phyloP scores from a whole-genome alignment of 2,329 filamentous ascomycete species.

The Fusarium musae region DNA sequence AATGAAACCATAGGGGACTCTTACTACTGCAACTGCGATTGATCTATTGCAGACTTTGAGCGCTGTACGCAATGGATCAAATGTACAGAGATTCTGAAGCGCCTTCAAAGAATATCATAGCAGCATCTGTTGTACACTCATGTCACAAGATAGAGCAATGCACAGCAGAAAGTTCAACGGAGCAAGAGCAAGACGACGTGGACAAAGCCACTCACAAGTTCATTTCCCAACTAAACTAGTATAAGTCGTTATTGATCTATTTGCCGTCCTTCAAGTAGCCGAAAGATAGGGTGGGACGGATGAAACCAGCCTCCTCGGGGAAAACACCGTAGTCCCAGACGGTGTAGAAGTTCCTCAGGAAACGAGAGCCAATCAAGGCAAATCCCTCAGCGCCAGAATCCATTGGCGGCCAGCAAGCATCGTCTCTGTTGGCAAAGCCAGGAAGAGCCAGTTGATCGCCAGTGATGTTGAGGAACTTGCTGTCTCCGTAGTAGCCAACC shows the following conservation, averaged over 20 bases:
- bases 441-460: conserved; percentile 48
- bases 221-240: neutral
- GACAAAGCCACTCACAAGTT: rapidly evolving
- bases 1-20: neutral
- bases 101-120: rapidly evolving
- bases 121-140: rapidly evolving
- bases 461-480: conserved; percentile 45
- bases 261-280: conserved; percentile 35
- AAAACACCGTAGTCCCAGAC: conserved; percentile 47
- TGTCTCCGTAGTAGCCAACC: conserved; percentile 35
- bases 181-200: neutral
- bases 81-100: neutral
- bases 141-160: rapidly evolving
- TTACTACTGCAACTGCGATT: neutral
- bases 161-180: too few species aligned
- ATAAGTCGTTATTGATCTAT: neutral
- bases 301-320: neutral
- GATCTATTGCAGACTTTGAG: rapidly evolving
- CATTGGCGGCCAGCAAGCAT: conserved; percentile 52
- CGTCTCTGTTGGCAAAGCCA: conserved; percentile 48
- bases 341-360: conserved; percentile 49
- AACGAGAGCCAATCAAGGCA: conserved; percentile 45
- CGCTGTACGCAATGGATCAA: rapidly evolving
- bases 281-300: conserved; percentile 35
- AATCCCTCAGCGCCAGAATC: conserved; percentile 38